Base-by-base conservation (phyloP, 78 protist genomes). In the Anaeramoeba flamelloides region DNA sequence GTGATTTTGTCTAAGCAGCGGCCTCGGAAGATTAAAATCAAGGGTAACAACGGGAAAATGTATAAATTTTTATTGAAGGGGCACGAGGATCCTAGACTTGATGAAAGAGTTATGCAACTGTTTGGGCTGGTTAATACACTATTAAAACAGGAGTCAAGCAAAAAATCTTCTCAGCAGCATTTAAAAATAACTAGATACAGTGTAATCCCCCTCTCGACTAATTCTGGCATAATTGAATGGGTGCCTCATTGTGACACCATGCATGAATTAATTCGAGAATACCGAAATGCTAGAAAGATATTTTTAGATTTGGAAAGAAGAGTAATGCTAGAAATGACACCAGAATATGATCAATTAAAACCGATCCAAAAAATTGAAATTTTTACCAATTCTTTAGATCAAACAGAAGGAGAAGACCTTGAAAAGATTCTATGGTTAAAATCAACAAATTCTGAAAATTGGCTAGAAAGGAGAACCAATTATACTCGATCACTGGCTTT, bases 1-100 rank as follows among this genome's bases (percentile, higher is more conserved):
- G 97, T 97, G 37, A 95, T 97, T 83, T 79, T 89, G 26, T 89
- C 95, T 26, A 98, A 98, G 88, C 99, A 96, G 88, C 87, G 98
- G 26, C 99, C 99, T 74, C 79, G 99, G 38, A 78, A 86, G 85
- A 75, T 94, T 38, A 82, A 87, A 74, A 74, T 96, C 40, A 38
- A 31, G 12, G 90, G 90, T 3, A 36, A 40, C 2, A 87, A 87
- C 64, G 90, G 88, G 39, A 4, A 0, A 17, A 1, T 2, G 31
- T 92, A 92, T 80, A 34, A 77, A 74, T 96, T 87, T 91, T 80
- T 95, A 39, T 92, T 96, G 77, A 95, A 94, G 75, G 97, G 97
- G 38, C 97, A 94, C 86, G 99, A 97, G 89, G 98, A 97, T n/a
- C n/a, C n/a, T n/a, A n/a, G n/a, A n/a, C n/a, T n/a, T n/a, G n/a